Evolutionary conservation across 31 red algal genomes (phyloP), one percentile per base, ranked within the genome.

Genomic region (Porphyra umbilicalis): DNA sequence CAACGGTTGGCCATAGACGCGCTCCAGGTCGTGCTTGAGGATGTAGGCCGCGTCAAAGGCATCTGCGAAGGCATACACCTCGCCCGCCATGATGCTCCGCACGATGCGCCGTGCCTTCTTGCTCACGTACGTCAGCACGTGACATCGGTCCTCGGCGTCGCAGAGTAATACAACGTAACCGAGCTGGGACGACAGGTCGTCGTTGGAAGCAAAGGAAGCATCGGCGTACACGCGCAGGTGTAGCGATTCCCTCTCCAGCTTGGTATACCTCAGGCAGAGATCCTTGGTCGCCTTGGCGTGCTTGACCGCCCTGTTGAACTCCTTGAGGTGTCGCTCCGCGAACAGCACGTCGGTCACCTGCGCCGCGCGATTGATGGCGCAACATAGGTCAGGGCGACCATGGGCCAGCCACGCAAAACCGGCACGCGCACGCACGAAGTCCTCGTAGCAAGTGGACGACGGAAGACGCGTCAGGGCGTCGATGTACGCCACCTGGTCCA

Each of bases 111-210:
- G 38, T 39, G 67, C 42, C 39, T 84, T 89, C 39, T 68, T 76
- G 10, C 76, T 78, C 18, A 10, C 33, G 20, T 75, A 89, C 36
- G 79, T 31, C 9, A 89, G 14, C 18, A 40, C 35, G 30, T 89
- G 40, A 35, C 87, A 83, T 30, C 34, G 39, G 11, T 77, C 71
- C 4, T 46, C 32, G 9, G 68, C 79, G 30, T 89, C 87, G n/a
- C 37, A 15, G 0, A 83, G 80, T 34, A 89, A 40, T 34, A 89
- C 29, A 11, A 89, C 20, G 36, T 79, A 89, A 4, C 81, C 81
- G 16, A 89, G 81, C 68, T 89, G 35, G 81, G 80, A 83, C 30
- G 81, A 83, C 6, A 39, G 18, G 10, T 89, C 87, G 8, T 79
- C 10, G 39, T 89, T 83, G 44, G 34, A 40, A 9, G 85, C 78